Percentiles rank a stretch among this genome's conserved stretches.
Evolutionary conservation across 805 yeast species (phyloP).

Genomic region (Saturnispora diversa): DNA sequence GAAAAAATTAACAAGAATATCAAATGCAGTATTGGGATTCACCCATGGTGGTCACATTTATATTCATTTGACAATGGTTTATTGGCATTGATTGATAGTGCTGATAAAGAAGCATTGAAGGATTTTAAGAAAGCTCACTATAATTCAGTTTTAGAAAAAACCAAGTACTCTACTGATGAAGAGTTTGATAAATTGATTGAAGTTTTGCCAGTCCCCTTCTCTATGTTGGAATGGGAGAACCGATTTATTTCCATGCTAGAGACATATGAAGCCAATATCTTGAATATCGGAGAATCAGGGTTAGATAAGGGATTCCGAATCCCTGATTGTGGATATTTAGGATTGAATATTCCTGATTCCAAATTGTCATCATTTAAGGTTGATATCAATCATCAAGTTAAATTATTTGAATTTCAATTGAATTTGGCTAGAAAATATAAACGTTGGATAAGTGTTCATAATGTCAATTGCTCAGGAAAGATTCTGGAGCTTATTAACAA

Average conservation of each 20-base stretch:
- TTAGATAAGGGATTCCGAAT: slow-evolving; percentile 69
- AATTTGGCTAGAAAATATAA: slow-evolving; percentile 39
- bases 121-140: slow-evolving; percentile 42
- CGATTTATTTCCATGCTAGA: slow-evolving; percentile 29
- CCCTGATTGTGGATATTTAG: slow-evolving; percentile 52
- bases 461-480: slow-evolving; percentile 71
- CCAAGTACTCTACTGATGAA: slow-evolving; percentile 25
- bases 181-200: slow-evolving; percentile 25
- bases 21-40: slow-evolving; percentile 61
- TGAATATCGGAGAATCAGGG: slow-evolving; percentile 82
- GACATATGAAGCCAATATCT: slow-evolving; percentile 7
- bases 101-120: not conserved
- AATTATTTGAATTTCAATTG: slow-evolving; percentile 44
- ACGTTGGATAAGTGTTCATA: slow-evolving; percentile 47
- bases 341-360: slow-evolving; percentile 16
- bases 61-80: slow-evolving; percentile 32
- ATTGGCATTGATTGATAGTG: slow-evolving; percentile 3
- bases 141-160: slow-evolving; percentile 36
- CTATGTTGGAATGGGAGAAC: slow-evolving; percentile 31
- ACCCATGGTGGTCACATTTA: slow-evolving; percentile 86
- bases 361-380: slow-evolving; percentile 38
- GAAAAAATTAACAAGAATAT: slow-evolving; percentile 16
- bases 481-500: slow-evolving; percentile 34
- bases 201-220: slow-evolving; percentile 55
- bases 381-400: slow-evolving; percentile 54